These are phyloP conservation scores for Hyphodiscus hymeniophilus DNA, from an alignment of 495 filamentous ascomycete species.

Conservation along the genomic window DNA sequence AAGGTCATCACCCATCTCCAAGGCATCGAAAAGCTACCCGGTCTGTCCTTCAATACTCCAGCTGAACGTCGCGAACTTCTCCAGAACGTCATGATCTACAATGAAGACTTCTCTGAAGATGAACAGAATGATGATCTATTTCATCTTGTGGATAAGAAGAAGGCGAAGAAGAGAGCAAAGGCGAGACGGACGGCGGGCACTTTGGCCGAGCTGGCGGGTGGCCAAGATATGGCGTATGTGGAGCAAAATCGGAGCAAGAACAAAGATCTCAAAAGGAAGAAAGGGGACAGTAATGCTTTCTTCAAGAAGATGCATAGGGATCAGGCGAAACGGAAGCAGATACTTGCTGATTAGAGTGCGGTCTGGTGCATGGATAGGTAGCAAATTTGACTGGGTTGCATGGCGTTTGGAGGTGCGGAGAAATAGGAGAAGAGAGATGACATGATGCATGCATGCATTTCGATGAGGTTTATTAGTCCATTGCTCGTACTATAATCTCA, in stretches of 20 bases:
- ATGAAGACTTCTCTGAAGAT: slow-evolving; percentile 49
- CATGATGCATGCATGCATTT: too few relatives aligned
- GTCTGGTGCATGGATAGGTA: too few relatives aligned
- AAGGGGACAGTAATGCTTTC: slow-evolving; percentile 39
- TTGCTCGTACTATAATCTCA: too few relatives aligned
- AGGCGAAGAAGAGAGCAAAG: slow-evolving; percentile 40
- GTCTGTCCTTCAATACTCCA: slow-evolving; percentile 71
- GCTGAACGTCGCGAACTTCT: slow-evolving; percentile 82
- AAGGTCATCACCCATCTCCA: slow-evolving; percentile 97
- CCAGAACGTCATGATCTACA: slow-evolving; percentile 81
- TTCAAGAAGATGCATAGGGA: slow-evolving; percentile 82
- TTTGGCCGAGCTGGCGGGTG: slow-evolving; percentile 76
- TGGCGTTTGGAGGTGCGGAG: too few relatives aligned
- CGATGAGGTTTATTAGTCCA: too few relatives aligned
- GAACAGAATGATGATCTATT: slow-evolving; percentile 86
- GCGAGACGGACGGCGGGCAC: slow-evolving; percentile 76
- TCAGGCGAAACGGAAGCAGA: slow-evolving; percentile 39
- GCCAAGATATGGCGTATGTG: slow-evolving; percentile 93
- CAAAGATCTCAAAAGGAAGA: slow-evolving; percentile 69
- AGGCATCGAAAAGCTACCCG: slow-evolving; percentile 77
- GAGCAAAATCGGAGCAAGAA: slow-evolving; percentile 73
- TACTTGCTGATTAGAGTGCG: not conserved
- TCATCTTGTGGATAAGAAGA: slow-evolving; percentile 38
- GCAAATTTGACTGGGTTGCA: too few relatives aligned
- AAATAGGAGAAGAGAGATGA: too few relatives aligned